A percentile compares a stretch with the other conserved stretches of the same genome.
Conservation (phyloP, 2,329 filamentous ascomycete genomes). For the Fusarium buharicum region DNA sequence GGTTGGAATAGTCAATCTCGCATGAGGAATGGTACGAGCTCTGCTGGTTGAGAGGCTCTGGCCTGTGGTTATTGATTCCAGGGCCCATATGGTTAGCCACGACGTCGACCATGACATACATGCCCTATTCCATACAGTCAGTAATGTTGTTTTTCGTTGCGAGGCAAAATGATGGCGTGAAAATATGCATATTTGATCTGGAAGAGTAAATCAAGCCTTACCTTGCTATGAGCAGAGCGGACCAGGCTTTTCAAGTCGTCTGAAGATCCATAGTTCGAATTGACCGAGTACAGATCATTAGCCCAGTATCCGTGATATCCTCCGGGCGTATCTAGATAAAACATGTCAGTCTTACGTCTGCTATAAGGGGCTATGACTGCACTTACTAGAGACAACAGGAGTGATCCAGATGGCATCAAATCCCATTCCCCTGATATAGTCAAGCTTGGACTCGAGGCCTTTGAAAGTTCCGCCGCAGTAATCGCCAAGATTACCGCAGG, state of each 20-base stretch:
- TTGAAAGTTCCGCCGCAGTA: constrained; percentile 72
- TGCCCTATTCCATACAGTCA: constrained; percentile 35
- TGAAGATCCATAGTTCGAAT: constrained; percentile 25
- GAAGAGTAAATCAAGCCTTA: neutral
- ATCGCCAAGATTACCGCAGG: constrained; percentile 54
- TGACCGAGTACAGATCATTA: constrained; percentile 25
- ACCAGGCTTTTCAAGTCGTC: constrained; percentile 30
- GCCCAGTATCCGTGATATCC: constrained; percentile 41
- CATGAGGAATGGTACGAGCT: constrained; percentile 26
- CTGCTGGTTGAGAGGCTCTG: constrained; percentile 59
- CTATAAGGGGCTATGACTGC: fast-evolving
- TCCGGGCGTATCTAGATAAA: constrained; percentile 12
- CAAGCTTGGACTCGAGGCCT: constrained; percentile 67
- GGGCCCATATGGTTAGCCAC: constrained; percentile 69
- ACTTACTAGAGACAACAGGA: constrained; percentile 61
- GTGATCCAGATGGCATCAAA: constrained; percentile 70
- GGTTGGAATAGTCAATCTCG: constrained; percentile 29
- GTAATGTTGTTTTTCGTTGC: neutral
- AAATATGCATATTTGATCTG: neutral
- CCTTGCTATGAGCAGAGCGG: constrained; percentile 30
- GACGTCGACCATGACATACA: constrained; percentile 70
- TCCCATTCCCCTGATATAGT: constrained; percentile 71
- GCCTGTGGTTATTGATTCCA: constrained; percentile 55
- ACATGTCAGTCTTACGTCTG: fast-evolving
- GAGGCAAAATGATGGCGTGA: neutral